Evolutionary conservation across 2,329 filamentous ascomycete species (phyloP).

Genomic region (Dothiorella sarmentorum): DNA sequence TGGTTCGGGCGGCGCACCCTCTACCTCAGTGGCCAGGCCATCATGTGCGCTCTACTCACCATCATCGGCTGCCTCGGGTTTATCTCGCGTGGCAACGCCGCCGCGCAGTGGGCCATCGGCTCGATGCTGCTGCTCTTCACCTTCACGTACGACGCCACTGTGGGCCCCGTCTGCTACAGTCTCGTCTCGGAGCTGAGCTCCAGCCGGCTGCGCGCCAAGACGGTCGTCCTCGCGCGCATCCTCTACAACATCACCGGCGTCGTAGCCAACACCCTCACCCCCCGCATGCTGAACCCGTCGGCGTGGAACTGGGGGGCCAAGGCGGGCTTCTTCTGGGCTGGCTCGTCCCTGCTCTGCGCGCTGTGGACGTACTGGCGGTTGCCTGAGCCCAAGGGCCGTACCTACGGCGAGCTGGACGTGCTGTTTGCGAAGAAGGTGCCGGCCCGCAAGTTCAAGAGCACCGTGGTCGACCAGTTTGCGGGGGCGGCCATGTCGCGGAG

Average conservation of each 20-base stretch:
- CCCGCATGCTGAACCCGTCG: constrained; percentile 82
- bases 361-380: constrained; percentile 77
- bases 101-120: constrained; percentile 43
- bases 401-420: constrained; percentile 79
- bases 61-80: constrained; percentile 78
- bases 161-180: constrained; percentile 85
- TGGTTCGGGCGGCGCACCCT: constrained; percentile 71
- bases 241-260: constrained; percentile 74
- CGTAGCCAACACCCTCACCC: constrained; percentile 73
- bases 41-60: constrained; percentile 63
- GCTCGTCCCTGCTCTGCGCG: constrained; percentile 72
- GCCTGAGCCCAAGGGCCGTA: constrained; percentile 73
- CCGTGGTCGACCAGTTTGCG: constrained; percentile 3
- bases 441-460: constrained; percentile 27
- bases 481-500: neutral
- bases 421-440: constrained; percentile 61
- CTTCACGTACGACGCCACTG: constrained; percentile 76
- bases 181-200: constrained; percentile 81
- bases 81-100: constrained; percentile 48
- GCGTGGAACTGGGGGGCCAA: constrained; percentile 85
- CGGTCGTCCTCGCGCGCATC: constrained; percentile 77
- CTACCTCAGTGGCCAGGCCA: constrained; percentile 61
- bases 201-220: constrained; percentile 83
- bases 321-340: constrained; percentile 83
- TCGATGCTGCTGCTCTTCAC: constrained; percentile 41